Conservation (phyloP, 495 filamentous ascomycete genomes). For the Trichoderma asperelloides region DNA sequence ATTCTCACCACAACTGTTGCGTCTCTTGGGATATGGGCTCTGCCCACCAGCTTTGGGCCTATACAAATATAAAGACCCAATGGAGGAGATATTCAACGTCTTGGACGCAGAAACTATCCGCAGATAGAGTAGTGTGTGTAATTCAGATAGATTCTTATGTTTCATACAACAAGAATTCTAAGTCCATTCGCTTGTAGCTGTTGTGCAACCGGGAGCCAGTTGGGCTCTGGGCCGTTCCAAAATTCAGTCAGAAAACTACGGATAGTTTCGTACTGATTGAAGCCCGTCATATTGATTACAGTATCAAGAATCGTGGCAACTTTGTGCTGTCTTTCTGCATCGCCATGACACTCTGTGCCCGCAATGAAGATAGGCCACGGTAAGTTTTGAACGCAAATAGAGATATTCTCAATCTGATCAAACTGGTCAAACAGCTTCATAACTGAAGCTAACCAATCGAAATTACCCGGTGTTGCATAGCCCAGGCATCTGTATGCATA, state of each 20-base stretch:
- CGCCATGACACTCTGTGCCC: background rate
- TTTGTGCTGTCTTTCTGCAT: background rate
- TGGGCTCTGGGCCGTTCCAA: background rate
- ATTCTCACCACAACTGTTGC: conserved; percentile 2
- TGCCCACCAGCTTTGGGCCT: conserved; percentile 7
- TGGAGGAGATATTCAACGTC: conserved; percentile 9
- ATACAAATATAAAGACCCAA: conserved; percentile 9
- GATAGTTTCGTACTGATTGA: background rate
- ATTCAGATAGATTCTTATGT: background rate
- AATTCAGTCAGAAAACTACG: background rate
- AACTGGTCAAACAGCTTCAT: background rate
- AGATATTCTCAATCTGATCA: background rate
- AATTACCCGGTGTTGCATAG: background rate
- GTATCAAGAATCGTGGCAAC: background rate
- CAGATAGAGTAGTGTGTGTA: background rate
- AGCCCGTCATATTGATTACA: background rate
- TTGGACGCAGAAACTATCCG: conserved; percentile 9
- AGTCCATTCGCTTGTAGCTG: background rate
- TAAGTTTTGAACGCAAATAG: background rate
- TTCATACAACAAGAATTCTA: background rate
- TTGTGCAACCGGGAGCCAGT: conserved; percentile 3
- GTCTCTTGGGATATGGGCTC: conserved; percentile 5
- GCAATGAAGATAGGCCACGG: conserved; percentile 1
- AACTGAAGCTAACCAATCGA: background rate
- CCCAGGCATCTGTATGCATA: conserved; percentile 5